Evolutionary conservation across 139 green algal species (phyloP).

Genomic region (Picochlorum sp.): DNA sequence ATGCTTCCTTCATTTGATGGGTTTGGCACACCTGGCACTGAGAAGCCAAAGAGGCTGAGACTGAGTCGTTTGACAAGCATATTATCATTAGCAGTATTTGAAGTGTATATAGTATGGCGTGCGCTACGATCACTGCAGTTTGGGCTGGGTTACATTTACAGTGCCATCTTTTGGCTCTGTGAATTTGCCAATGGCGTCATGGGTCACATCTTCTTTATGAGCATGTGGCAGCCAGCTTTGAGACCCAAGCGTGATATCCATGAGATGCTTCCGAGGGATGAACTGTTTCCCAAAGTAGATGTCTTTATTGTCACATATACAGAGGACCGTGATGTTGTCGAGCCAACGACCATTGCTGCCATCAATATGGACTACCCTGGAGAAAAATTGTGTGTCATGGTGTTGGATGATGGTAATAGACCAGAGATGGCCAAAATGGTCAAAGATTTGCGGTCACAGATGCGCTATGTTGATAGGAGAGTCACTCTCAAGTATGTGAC

Average conservation of each 20-base stretch:
- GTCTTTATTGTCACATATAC: slow-evolving; percentile 16
- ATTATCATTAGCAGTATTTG: neutral
- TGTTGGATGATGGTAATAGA: slow-evolving; percentile 15
- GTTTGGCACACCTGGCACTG: slow-evolving; percentile 4
- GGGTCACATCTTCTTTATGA: neutral
- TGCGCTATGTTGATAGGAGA: neutral
- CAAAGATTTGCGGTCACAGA: slow-evolving; percentile 2
- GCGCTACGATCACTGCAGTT: slow-evolving; percentile 17
- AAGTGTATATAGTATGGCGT: slow-evolving; percentile 18
- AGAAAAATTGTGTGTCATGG: slow-evolving; percentile 8
- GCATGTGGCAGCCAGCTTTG: slow-evolving; percentile 6
- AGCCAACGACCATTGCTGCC: slow-evolving; percentile 18
- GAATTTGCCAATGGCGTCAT: neutral
- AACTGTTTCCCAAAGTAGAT: neutral
- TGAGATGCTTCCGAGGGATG: slow-evolving; percentile 11
- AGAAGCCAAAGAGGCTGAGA: neutral
- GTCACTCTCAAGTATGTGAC: slow-evolving; percentile 9
- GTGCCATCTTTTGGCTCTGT: slow-evolving; percentile 9
- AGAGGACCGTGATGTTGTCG: slow-evolving; percentile 15
- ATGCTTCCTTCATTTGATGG: neutral
- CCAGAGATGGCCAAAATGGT: slow-evolving; percentile 15
- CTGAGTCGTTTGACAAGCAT: slow-evolving; percentile 11
- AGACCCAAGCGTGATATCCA: slow-evolving; percentile 4
- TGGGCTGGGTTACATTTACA: slow-evolving; percentile 14
- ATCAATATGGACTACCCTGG: slow-evolving; percentile 23